Percentiles rank a stretch among this genome's conserved stretches.
Evolutionary conservation across 257 asterid genomes (phyloP).

Genomic region (Nicotiana noctiflora): DNA sequence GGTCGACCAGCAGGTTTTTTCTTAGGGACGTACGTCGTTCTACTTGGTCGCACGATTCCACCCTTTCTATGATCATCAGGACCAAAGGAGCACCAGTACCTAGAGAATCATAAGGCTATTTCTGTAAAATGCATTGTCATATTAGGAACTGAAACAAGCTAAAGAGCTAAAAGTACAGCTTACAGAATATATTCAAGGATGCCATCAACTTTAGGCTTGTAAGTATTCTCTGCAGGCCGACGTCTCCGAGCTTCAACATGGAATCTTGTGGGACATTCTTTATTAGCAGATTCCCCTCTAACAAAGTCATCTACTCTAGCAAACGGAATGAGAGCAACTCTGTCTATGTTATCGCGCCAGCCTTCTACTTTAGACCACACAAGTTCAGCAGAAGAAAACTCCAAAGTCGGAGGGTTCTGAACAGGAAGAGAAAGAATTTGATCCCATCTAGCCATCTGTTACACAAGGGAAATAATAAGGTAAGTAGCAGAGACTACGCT

Average conservation of each 20-base stretch:
- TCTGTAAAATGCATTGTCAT: not conserved
- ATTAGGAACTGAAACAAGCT: conserved; percentile 6
- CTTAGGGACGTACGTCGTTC: conserved; percentile 65
- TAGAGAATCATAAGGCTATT: conserved; percentile 20
- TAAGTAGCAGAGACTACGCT: not conserved
- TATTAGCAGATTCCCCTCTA: conserved; percentile 80
- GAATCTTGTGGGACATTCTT: conserved; percentile 86
- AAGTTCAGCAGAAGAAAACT: conserved; percentile 72
- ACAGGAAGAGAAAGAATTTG: conserved; percentile 86
- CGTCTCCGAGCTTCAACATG: conserved; percentile 92
- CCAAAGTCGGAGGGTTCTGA: conserved; percentile 81
- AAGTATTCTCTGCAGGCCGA: conserved; percentile 38
- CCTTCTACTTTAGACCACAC: conserved; percentile 98
- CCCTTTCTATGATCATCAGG: conserved; percentile 95
- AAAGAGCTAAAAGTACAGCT: conserved; percentile 13
- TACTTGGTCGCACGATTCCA: conserved; percentile 86
- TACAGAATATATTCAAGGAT: conserved; percentile 87
- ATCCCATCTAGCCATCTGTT: conserved; percentile 99
- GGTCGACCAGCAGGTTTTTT: conserved; percentile 87
- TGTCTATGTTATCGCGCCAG: conserved; percentile 81
- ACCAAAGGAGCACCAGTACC: conserved; percentile 99
- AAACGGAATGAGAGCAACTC: conserved; percentile 71
- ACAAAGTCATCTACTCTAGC: conserved; percentile 90
- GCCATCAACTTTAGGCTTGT: conserved; percentile 95
- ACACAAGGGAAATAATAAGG: not conserved